Percentiles rank a stretch among this genome's conserved stretches.
These are phyloP conservation scores for Aspergillus ruber DNA, from an alignment of 2,329 filamentous ascomycete genomes.

Conservation along the genomic window DNA sequence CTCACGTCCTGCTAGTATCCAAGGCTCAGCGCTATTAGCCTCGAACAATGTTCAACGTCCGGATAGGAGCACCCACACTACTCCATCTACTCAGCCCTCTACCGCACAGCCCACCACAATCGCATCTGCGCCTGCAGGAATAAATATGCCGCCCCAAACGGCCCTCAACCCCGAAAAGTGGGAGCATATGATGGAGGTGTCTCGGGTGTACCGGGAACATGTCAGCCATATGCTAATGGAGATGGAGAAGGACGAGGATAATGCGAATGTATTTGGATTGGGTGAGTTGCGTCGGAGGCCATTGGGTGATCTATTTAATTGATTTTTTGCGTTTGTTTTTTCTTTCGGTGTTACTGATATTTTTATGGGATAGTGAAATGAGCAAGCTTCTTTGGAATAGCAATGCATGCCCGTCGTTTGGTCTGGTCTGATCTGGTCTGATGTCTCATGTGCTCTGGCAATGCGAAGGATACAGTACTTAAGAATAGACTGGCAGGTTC, in stretches of 20 bases:
- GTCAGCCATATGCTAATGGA: background rate
- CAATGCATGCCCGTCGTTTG: no score
- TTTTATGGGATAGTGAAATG: no score
- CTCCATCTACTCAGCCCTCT: background rate
- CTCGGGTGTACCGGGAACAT: background rate
- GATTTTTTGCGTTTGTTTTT: background rate
- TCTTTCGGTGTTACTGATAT: background rate
- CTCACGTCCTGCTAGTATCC: background rate
- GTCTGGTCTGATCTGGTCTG: no score
- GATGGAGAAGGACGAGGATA: background rate
- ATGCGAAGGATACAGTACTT: no score
- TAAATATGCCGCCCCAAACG: background rate
- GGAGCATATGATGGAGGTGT: background rate
- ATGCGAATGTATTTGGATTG: background rate
- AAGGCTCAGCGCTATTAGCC: background rate
- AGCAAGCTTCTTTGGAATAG: no score
- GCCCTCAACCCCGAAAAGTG: background rate
- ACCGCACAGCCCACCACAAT: no score
- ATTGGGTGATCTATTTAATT: background rate
- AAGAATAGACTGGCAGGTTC: no score
- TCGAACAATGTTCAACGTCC: no score
- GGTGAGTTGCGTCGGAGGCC: slow-evolving; percentile 4
- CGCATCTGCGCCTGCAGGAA: background rate
- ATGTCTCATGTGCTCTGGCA: no score
- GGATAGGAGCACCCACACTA: background rate